A percentile compares a stretch with the other conserved stretches of the same genome.
phyloP scores from a whole-genome alignment of 2,329 filamentous ascomycete species.

The Purpureocillium takamizusanense region DNA sequence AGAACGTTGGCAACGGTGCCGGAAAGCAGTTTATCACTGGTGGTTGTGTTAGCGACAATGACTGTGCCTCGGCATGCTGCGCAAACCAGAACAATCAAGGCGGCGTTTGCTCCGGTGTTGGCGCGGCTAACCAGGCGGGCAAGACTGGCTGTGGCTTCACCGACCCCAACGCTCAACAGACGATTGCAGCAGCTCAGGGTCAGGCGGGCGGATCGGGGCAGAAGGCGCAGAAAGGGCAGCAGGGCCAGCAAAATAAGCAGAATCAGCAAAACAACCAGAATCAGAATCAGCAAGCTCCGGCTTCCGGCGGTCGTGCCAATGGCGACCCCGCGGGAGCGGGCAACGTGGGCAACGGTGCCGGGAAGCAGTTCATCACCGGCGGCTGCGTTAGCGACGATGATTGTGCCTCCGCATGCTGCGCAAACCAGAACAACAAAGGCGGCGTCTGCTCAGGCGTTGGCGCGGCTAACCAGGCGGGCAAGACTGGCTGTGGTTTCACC shows the following conservation, averaged over 20 bases:
- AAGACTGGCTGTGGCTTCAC: slow-evolving; percentile 20
- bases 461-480: no score
- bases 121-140: slow-evolving; percentile 18
- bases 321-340: background rate
- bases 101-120: slow-evolving; percentile 19
- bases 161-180: slow-evolving; percentile 7
- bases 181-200: no score
- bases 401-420: slow-evolving; percentile 22
- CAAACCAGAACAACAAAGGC: slow-evolving; percentile 5
- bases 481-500: slow-evolving; percentile 22
- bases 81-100: slow-evolving; percentile 13
- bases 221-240: no score
- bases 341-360: slow-evolving; percentile 14
- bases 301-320: no score
- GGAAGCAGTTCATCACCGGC: slow-evolving; percentile 18
- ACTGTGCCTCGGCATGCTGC: slow-evolving; percentile 19
- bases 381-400: slow-evolving; percentile 14
- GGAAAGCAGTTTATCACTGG: slow-evolving; percentile 20
- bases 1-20: slow-evolving; percentile 14
- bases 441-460: no score
- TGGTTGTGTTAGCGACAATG: slow-evolving; percentile 15
- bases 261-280: no score
- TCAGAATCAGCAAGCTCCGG: no score
- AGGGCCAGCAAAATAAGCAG: no score
- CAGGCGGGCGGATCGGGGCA: no score